Conservation (phyloP, 2,329 filamentous ascomycete genomes). For the Pseudocercospora ulei region DNA sequence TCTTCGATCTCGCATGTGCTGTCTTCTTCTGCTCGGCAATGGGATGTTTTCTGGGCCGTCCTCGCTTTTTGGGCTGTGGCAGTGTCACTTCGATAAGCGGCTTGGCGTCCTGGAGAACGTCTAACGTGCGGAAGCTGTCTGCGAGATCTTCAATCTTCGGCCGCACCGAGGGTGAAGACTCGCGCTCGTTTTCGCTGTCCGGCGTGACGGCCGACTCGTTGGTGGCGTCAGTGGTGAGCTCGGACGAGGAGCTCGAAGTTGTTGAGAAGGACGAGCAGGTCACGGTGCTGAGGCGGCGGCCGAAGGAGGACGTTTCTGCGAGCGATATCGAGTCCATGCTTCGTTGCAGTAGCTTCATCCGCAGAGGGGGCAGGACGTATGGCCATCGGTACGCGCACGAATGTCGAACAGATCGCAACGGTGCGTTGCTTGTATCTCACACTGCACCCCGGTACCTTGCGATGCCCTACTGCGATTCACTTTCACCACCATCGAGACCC, state of each 20-base stretch:
- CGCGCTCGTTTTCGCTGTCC: constrained; percentile 21
- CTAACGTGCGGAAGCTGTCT: constrained; percentile 35
- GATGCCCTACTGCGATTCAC: constrained; percentile 6
- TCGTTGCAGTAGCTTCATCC: constrained; percentile 14
- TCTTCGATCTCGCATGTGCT: constrained; percentile 60
- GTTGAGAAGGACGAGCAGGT: constrained; percentile 14
- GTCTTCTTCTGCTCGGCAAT: constrained; percentile 55
- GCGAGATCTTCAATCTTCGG: constrained; percentile 50
- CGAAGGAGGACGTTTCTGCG: constrained; percentile 5
- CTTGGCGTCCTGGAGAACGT: constrained; percentile 28
- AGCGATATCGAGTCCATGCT: constrained; percentile 15
- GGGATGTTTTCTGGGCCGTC: constrained; percentile 73
- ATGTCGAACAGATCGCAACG: constrained; percentile 5
- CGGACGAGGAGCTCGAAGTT: constrained; percentile 18
- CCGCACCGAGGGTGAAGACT: constrained; percentile 22
- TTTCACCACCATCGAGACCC: constrained; percentile 2
- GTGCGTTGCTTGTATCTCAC: constrained; percentile 6
- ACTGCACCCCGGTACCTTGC: constrained; percentile 1
- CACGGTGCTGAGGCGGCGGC: constrained; percentile 10
- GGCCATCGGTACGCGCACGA: constrained; percentile 1
- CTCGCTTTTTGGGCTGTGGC: constrained; percentile 46
- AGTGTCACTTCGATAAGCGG: constrained; percentile 28
- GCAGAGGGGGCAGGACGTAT: constrained; percentile 8
- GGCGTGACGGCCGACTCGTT: constrained; percentile 12
- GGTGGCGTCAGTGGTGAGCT: constrained; percentile 11